Evolutionary conservation across 2,329 filamentous ascomycete species (phyloP).

Genomic region (Tetracladium maxilliforme): DNA sequence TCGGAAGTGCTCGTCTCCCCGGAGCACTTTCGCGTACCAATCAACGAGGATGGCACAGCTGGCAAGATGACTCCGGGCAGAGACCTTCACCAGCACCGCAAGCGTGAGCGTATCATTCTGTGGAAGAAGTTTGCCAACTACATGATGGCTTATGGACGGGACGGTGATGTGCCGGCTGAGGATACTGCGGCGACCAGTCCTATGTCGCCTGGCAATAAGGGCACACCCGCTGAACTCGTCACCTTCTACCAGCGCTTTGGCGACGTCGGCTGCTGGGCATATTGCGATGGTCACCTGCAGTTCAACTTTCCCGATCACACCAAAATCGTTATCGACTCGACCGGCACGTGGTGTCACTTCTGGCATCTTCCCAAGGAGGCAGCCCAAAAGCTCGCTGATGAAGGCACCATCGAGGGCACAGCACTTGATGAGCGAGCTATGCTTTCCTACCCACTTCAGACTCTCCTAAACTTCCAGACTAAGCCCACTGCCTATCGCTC

Average conservation of each 20-base stretch:
- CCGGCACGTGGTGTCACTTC: conserved; percentile 64
- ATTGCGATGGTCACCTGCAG: conserved; percentile 67
- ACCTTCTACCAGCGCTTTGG: conserved; percentile 73
- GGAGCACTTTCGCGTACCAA: conserved; percentile 39
- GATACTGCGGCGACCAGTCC: conserved; percentile 19
- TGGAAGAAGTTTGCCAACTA: conserved; percentile 67
- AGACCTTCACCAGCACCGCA: conserved; percentile 49
- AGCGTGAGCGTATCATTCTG: conserved; percentile 48
- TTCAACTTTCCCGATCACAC: conserved; percentile 86
- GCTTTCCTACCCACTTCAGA: conserved; percentile 57
- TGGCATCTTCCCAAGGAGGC: conserved; percentile 63
- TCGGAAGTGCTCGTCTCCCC: conserved; percentile 48
- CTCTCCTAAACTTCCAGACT: conserved; percentile 50
- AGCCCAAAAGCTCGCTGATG: conserved; percentile 45
- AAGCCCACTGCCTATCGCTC: conserved; percentile 31
- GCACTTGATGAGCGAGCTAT: conserved; percentile 57
- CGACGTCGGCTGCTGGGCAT: conserved; percentile 70
- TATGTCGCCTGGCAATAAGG: too few relatives aligned
- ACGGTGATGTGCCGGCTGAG: conserved; percentile 41
- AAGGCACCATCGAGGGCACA: conserved; percentile 54
- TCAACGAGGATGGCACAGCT: conserved; percentile 42
- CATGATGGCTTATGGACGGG: conserved; percentile 60
- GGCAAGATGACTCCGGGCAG: conserved; percentile 47
- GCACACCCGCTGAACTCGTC: conserved; percentile 42
- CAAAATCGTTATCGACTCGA: conserved; percentile 63